Evolutionary conservation across 495 filamentous ascomycete genomes (phyloP).

Genomic region (Pyrenula aspistea): DNA sequence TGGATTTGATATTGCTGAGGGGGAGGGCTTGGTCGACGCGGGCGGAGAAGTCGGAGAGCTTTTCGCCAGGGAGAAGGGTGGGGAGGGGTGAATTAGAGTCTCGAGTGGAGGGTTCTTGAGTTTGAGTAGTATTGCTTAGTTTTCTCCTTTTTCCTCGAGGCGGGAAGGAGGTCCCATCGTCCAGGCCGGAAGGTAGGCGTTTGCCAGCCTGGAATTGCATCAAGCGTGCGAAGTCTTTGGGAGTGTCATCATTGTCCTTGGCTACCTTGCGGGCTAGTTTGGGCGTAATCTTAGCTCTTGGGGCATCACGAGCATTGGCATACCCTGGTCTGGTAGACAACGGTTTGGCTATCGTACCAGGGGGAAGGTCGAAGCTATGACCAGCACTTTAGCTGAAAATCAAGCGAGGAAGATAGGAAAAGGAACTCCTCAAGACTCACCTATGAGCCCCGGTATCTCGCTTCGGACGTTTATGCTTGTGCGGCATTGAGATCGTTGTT

Average conservation of each 20-base stretch:
- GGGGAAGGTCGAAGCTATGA: conserved; percentile 58
- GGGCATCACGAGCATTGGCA: conserved; percentile 9
- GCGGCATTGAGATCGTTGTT: too few relatives aligned
- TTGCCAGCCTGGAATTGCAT: conserved; percentile 57
- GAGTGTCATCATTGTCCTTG: conserved; percentile 58
- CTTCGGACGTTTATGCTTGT: conserved; percentile 57
- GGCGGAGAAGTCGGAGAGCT: conserved; percentile 66
- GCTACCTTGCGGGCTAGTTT: conserved; percentile 9
- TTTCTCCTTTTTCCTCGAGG: conserved; percentile 40
- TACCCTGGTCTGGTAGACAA: conserved; percentile 42
- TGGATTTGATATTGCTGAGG: conserved; percentile 47
- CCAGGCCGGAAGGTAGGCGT: conserved; percentile 49
- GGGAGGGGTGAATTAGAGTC: conserved; percentile 23
- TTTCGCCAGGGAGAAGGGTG: conserved; percentile 72
- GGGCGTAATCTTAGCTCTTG: conserved; percentile 14
- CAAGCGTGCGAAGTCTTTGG: conserved; percentile 70
- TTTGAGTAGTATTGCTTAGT: conserved; percentile 9
- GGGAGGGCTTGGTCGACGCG: conserved; percentile 82
- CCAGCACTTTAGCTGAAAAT: neutral
- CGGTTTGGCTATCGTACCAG: conserved; percentile 53
- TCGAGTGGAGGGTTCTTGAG: too few relatives aligned
- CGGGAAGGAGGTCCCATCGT: conserved; percentile 43
- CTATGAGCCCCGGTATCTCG: conserved; percentile 28
- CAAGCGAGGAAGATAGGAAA: neutral
- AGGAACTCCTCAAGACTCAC: neutral